These are phyloP conservation scores for Pseudonitzschia delicatissima DNA, from an alignment of 108 stramenopile genomes.

Conservation along the genomic window DNA sequence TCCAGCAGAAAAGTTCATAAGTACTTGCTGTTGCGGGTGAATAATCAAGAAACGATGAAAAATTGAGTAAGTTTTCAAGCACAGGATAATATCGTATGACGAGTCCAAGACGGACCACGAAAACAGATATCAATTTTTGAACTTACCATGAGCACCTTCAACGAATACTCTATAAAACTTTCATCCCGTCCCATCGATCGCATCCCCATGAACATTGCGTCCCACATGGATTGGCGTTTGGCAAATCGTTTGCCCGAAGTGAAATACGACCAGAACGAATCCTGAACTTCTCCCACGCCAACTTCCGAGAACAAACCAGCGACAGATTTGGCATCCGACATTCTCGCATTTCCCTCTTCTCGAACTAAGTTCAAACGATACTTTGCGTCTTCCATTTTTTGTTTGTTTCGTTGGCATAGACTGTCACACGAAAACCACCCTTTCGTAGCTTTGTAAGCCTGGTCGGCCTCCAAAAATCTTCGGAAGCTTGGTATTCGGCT, in stretches of 20 bases:
- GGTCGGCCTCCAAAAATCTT: slow-evolving; percentile 53
- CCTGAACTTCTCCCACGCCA: slow-evolving; percentile 80
- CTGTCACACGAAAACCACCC: slow-evolving; percentile 87
- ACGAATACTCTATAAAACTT: slow-evolving; percentile 63
- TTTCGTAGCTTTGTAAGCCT: slow-evolving; percentile 66
- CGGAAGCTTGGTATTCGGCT: slow-evolving; percentile 72
- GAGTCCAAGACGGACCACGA: not conserved
- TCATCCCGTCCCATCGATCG: slow-evolving; percentile 73
- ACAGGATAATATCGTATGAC: too few relatives aligned
- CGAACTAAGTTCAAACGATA: slow-evolving; percentile 57
- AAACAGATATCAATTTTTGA: not conserved
- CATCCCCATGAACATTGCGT: slow-evolving; percentile 85
- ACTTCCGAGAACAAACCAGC: slow-evolving; percentile 84
- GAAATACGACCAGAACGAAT: slow-evolving; percentile 86
- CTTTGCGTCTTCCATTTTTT: slow-evolving; percentile 57
- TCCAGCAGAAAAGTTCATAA: slow-evolving; percentile 85
- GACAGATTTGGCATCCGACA: slow-evolving; percentile 79
- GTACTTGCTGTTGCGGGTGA: slow-evolving; percentile 48
- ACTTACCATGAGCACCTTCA: slow-evolving; percentile 38
- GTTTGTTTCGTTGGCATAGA: slow-evolving; percentile 78
- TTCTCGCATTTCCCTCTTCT: slow-evolving; percentile 75
- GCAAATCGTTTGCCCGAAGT: slow-evolving; percentile 81
- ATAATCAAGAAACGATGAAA: too few relatives aligned
- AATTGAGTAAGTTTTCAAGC: too few relatives aligned
- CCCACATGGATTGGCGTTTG: slow-evolving; percentile 87